These are phyloP conservation scores for Colletotrichum aenigma DNA, from an alignment of 2,329 filamentous ascomycete species.

Conservation along the genomic window DNA sequence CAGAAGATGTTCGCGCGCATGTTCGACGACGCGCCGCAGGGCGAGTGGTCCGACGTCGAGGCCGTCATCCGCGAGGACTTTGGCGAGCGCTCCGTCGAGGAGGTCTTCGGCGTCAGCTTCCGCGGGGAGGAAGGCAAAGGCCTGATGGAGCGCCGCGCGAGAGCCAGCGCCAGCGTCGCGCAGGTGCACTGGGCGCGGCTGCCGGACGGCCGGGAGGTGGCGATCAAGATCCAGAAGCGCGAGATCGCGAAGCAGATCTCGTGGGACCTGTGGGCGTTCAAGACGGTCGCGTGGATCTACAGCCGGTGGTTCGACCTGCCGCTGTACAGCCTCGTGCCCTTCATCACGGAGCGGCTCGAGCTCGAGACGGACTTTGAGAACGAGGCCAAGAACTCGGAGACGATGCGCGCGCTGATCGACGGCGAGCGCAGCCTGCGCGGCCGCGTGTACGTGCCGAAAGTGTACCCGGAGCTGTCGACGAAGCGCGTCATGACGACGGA, in stretches of 20 bases:
- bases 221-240: slow-evolving; percentile 94
- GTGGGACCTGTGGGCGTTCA: slow-evolving; percentile 97
- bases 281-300: slow-evolving; percentile 83
- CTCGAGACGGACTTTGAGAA: slow-evolving; percentile 95
- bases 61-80: slow-evolving; percentile 88
- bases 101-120: slow-evolving; percentile 92
- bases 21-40: slow-evolving; percentile 98
- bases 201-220: slow-evolving; percentile 86
- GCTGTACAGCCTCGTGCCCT: slow-evolving; percentile 87
- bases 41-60: slow-evolving; percentile 84
- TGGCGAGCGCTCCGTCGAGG: slow-evolving; percentile 79
- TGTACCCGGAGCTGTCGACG: slow-evolving; percentile 83
- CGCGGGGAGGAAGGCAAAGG: slow-evolving; percentile 70
- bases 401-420: slow-evolving; percentile 79
- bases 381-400: slow-evolving; percentile 86
- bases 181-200: slow-evolving; percentile 96
- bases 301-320: slow-evolving; percentile 92
- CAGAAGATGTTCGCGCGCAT: slow-evolving; percentile 95
- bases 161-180: slow-evolving; percentile 88
- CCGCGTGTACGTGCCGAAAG: slow-evolving; percentile 85
- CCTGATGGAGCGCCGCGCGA: slow-evolving; percentile 62
- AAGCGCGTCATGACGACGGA: slow-evolving; percentile 90
- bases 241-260: slow-evolving; percentile 90
- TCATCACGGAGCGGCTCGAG: slow-evolving; percentile 88
- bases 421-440: slow-evolving; percentile 76